Conservation (phyloP, 805 yeast species). For the Wickerhamiella azyma region DNA sequence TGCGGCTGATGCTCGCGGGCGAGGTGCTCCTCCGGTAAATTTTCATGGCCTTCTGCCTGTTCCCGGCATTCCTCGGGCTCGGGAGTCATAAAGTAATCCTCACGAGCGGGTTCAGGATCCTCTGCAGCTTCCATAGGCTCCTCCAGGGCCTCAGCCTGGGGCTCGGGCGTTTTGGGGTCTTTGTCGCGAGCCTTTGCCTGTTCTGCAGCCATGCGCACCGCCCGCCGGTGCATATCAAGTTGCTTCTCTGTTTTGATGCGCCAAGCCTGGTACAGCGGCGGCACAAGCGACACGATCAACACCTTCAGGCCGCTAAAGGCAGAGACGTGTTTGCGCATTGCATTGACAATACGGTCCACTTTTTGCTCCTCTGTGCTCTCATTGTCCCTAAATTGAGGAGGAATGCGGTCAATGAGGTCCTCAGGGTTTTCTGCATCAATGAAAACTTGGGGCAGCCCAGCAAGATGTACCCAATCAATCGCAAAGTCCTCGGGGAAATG, state of each 20-base stretch:
- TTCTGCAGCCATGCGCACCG: constrained; percentile 1
- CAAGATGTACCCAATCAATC: not conserved
- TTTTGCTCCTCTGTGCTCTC: not conserved
- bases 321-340: not conserved
- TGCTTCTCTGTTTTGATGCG: not conserved
- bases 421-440: not conserved
- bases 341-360: not conserved
- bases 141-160: not conserved
- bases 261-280: constrained; percentile 4
- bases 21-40: no score
- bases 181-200: not conserved
- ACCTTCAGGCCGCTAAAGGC: not conserved
- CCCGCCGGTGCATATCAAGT: not conserved
- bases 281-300: not conserved
- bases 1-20: no score
- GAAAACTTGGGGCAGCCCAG: constrained; percentile 1
- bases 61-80: not conserved
- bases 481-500: not conserved
- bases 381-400: not conserved
- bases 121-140: no score
- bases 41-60: no score
- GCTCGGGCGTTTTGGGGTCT: not conserved
- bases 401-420: not conserved
- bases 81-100: not conserved
- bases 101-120: not conserved